Percentiles rank a stretch among this genome's conserved stretches.
Conservation (phyloP, 2,329 filamentous ascomycete genomes). For the Colletotrichum paranaense region DNA sequence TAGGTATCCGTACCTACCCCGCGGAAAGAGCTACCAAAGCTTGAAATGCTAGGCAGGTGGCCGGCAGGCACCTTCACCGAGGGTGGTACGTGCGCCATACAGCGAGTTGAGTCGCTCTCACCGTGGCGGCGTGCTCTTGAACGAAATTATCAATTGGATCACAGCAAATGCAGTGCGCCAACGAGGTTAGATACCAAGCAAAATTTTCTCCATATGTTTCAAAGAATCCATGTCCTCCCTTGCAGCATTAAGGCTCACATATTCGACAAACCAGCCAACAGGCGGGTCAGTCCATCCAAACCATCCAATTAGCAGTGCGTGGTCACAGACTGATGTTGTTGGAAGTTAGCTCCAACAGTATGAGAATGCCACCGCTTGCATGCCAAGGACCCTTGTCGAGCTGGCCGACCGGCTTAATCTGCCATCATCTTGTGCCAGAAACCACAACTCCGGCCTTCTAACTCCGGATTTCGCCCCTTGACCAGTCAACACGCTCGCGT, state of each 20-base stretch:
- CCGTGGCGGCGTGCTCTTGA: no score
- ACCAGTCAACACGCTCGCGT: neutral
- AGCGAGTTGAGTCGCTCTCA: no score
- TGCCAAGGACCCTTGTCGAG: neutral
- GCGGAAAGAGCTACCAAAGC: no score
- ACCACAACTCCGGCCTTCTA: neutral
- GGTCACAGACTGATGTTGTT: neutral
- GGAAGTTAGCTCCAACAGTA: neutral
- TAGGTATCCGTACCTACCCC: no score
- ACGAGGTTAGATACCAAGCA: neutral
- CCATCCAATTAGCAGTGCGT: neutral
- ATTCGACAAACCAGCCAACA: neutral
- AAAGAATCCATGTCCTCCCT: neutral
- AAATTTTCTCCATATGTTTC: neutral
- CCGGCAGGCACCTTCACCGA: no score
- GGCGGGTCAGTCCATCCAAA: neutral
- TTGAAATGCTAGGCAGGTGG: no score
- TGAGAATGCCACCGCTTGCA: neutral
- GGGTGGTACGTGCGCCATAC: no score
- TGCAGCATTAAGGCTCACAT: neutral
- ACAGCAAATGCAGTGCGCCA: no score
- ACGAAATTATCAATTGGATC: no score
- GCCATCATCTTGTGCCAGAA: neutral
- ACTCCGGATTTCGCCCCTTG: neutral
- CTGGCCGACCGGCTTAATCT: no score